Evolutionary conservation across 2,329 filamentous ascomycete genomes (phyloP).

Genomic region (Paraconiothyrium sp.): DNA sequence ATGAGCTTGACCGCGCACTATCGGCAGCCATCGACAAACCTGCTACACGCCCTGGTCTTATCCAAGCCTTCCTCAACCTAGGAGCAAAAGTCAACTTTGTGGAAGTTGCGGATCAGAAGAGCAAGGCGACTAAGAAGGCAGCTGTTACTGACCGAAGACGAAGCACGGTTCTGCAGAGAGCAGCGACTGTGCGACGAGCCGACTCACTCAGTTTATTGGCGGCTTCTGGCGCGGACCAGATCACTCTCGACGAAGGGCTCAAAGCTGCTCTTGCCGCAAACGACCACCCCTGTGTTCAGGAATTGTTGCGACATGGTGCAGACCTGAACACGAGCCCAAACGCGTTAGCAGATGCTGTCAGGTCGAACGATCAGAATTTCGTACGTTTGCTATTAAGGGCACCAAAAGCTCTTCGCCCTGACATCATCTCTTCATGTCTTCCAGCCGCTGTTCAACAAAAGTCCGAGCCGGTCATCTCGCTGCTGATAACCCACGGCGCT

Average conservation of each 20-base stretch:
- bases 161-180: slow-evolving; percentile 49
- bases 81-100: slow-evolving; percentile 48
- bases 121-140: slow-evolving; percentile 31
- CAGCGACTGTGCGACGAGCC: slow-evolving; percentile 40
- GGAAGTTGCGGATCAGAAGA: slow-evolving; percentile 31
- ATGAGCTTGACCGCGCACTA: slow-evolving; percentile 47
- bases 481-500: slow-evolving; percentile 45
- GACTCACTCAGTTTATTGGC: slow-evolving; percentile 45
- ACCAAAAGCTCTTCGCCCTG: slow-evolving; percentile 41
- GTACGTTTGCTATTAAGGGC: slow-evolving; percentile 43
- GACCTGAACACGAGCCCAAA: slow-evolving; percentile 45
- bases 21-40: slow-evolving; percentile 44
- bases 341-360: slow-evolving; percentile 41
- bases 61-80: slow-evolving; percentile 45
- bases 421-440: slow-evolving; percentile 46
- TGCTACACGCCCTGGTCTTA: slow-evolving; percentile 40
- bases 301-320: slow-evolving; percentile 46
- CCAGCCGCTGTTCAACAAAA: slow-evolving; percentile 43
- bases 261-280: slow-evolving; percentile 44
- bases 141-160: slow-evolving; percentile 37
- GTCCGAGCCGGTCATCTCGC: slow-evolving; percentile 38
- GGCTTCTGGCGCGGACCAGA: slow-evolving; percentile 46
- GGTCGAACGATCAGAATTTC: slow-evolving; percentile 42
- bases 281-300: slow-evolving; percentile 44
- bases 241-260: slow-evolving; percentile 44